Conservation (phyloP, 306 rosid species). For the Crataegus laevigata region DNA sequence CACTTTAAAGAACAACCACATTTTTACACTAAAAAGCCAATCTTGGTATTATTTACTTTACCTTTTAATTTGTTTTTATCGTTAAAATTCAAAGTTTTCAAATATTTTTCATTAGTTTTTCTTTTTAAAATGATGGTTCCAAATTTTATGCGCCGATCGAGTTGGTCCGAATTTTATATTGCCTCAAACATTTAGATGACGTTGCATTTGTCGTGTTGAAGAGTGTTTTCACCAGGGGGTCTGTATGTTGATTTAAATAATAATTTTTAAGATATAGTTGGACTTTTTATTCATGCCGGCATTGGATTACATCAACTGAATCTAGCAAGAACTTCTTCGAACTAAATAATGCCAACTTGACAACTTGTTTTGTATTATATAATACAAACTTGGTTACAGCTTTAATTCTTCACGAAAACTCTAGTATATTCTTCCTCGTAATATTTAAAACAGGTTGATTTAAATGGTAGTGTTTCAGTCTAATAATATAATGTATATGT, state of each 20-base stretch:
- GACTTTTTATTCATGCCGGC: slow-evolving; percentile 11
- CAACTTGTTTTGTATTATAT: background rate
- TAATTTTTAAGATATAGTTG: slow-evolving; percentile 3
- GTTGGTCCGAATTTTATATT: background rate
- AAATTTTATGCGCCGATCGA: background rate
- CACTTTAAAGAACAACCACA: too few relatives aligned
- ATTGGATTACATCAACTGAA: slow-evolving; percentile 22
- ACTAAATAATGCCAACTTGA: background rate
- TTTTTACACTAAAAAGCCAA: too few relatives aligned
- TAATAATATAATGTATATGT: too few relatives aligned
- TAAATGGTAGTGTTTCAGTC: too few relatives aligned
- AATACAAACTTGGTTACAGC: background rate
- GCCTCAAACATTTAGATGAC: background rate
- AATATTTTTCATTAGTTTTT: too few relatives aligned
- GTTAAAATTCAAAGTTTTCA: too few relatives aligned
- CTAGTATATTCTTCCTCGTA: background rate
- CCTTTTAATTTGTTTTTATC: too few relatives aligned
- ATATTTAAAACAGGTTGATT: too few relatives aligned
- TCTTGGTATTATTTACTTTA: too few relatives aligned
- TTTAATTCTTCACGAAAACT: background rate
- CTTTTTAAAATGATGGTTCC: slow-evolving; percentile 10
- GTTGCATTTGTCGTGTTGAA: background rate
- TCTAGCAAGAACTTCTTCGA: background rate
- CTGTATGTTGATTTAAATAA: background rate
- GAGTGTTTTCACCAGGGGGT: slow-evolving; percentile 18